Base-by-base conservation (phyloP, 305 asterid species). In the Solanum chacoense region DNA sequence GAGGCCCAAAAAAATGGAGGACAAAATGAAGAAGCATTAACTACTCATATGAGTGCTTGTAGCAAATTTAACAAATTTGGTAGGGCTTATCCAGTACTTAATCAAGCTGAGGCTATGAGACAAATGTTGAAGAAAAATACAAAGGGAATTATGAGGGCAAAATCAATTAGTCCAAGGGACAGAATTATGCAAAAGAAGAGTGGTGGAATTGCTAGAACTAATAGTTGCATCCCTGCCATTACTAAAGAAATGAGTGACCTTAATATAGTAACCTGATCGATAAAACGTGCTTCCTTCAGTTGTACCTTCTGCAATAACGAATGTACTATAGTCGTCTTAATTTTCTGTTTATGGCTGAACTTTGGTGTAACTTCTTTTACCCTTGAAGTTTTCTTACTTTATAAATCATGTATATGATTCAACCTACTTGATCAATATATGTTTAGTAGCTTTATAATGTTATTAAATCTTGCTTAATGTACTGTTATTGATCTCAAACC, bases 31-130 rank as follows among this genome's bases (percentile, higher is more conserved):
- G 91, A 83, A 22, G 95, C 95, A 1, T 59, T 93, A 86, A 86
- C 38, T 72, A 24, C 90, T 5, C 95, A 93, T 67, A 92, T 93
- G 93, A 88, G 79, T 88, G 91, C 94, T 2, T 93, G 95, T 55
- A 89, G 86, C 6, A 91, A 85, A 88, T 93, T 93, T 50, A 93
- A 86, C 35, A 93, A 90, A 86, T 88, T 88, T 86, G 93, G 91
- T 4, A 89, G 95, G 89, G 94, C 93, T 11, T 89, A 87, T 87
- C 94, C 95, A 7, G 92, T 93, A 20, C 91, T 93, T 1, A 88
- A 45, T 34, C 94, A 93, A 89, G 95, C 93, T 6, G 91, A 91
- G 34, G 95, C 94, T 11, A 93, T 93, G 95, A 92, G 91, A 87
- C 89, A 92, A 67, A 90, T 93, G 90, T 91, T 91, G 71, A 93